Evolutionary conservation across 2,329 filamentous ascomycete species (phyloP), one percentile per base, ranked within the genome.

Genomic region (Colletotrichum sidae): DNA sequence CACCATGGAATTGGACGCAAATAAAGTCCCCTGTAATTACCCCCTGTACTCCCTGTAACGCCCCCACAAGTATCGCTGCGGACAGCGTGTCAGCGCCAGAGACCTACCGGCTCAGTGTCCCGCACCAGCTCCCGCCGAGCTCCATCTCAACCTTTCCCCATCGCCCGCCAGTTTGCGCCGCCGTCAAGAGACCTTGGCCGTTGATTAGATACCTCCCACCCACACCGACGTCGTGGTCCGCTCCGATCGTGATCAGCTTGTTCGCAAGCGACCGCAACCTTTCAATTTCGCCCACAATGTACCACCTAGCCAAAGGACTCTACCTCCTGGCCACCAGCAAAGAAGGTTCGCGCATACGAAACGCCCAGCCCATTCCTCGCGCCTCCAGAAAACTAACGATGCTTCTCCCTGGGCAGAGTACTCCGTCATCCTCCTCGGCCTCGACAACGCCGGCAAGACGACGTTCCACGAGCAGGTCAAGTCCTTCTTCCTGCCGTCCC

Each of bases 391-490:
- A 54, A 46, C 61, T 44, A 60, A 50, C 45, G 65, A 25, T 25
- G 25, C 25, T 25, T 17, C 56, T 47, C 55, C 68, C 53, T 67
- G 8, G 37, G 57, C 74, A 96, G 95, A 98, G 83, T 98, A 97
- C 84, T 97, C 95, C 25, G 93, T 97, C 74, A 93, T 98, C 75
- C 91, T 98, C 71, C 92, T 98, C 73, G 96, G 96, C 69, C 92
- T 98, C 75, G 96, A 98, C 84, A 98, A 98, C 77, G 96, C 96
- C 67, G 96, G 96, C 79, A 98, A 98, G 84, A 98, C 96, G 45
- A 98, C 96, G 34, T 94, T 98, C 76, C 94, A 97, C 80, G 93
- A 96, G 76, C 94, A 97, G 79, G 93, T 98, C 79, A 97, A 97
- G 81, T 88, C 93, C 59, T 86, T 96, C 75, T 97, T 93, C 84